Percentiles rank a stretch among this genome's conserved stretches.
phyloP scores from a whole-genome alignment of 1,284 basidiomycete genomes.

The Exobasidium cylindrosporum region DNA sequence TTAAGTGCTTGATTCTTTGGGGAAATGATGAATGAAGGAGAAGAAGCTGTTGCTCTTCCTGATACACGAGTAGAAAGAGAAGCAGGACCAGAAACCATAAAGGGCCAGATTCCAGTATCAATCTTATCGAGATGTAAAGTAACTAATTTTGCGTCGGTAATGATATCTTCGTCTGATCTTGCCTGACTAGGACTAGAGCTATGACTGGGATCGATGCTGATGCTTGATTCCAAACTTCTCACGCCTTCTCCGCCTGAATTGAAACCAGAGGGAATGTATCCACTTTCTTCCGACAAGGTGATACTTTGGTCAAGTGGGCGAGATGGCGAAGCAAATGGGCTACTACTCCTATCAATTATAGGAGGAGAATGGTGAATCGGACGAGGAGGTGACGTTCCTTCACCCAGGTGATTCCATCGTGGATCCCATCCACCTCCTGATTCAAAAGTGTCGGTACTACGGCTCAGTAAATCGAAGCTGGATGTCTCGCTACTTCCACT shows the following conservation, averaged over 20 bases:
- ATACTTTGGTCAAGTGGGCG: background rate
- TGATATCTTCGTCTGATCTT: background rate
- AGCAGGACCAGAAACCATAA: slow-evolving; percentile 13
- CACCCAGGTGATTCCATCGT: background rate
- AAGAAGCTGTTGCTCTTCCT: background rate
- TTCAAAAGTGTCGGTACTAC: slow-evolving; percentile 4
- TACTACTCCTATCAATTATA: background rate
- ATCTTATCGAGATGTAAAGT: slow-evolving; percentile 12
- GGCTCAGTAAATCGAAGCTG: slow-evolving; percentile 3
- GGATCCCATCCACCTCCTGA: background rate
- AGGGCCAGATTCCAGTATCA: slow-evolving; percentile 18
- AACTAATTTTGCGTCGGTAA: slow-evolving; percentile 5
- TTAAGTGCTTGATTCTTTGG: background rate
- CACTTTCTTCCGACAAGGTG: background rate
- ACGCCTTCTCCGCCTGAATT: slow-evolving; percentile 2
- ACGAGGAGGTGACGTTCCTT: background rate
- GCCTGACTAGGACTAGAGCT: slow-evolving; percentile 3
- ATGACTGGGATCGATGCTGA: slow-evolving; percentile 1
- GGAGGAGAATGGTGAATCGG: background rate
- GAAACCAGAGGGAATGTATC: background rate
- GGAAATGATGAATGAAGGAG: background rate
- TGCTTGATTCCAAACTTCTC: slow-evolving; percentile 5
- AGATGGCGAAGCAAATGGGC: background rate
- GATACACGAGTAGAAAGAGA: background rate
- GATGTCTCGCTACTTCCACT: slow-evolving; percentile 6